Conservation (phyloP, 257 asterid species). For the Thymus quinquecostatus region DNA sequence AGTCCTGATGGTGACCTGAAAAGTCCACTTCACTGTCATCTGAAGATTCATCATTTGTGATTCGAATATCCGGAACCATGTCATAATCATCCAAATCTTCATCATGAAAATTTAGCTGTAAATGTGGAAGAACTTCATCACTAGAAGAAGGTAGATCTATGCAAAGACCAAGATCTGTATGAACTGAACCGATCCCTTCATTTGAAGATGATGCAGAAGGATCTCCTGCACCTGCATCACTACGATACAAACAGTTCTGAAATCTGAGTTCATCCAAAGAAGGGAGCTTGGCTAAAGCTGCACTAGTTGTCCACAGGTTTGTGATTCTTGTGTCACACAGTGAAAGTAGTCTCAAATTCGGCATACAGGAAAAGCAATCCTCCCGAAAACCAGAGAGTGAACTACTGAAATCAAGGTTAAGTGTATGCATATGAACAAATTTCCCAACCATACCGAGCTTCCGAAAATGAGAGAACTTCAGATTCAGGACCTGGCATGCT, state of each 20-base stretch:
- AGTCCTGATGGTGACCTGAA: slow-evolving; percentile 48
- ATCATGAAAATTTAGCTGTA: slow-evolving; percentile 44
- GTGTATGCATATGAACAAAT: slow-evolving; percentile 61
- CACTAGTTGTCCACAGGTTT: slow-evolving; percentile 87
- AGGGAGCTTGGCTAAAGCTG: slow-evolving; percentile 79
- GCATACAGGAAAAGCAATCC: slow-evolving; percentile 86
- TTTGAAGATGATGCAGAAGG: slow-evolving; percentile 49
- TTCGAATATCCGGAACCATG: slow-evolving; percentile 46
- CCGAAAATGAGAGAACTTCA: slow-evolving; percentile 81
- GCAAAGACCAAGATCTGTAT: slow-evolving; percentile 36
- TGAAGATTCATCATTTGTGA: slow-evolving; percentile 58
- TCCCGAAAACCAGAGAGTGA: slow-evolving; percentile 81
- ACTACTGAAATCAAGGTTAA: slow-evolving; percentile 87
- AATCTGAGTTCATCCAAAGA: slow-evolving; percentile 79
- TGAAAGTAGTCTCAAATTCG: slow-evolving; percentile 76
- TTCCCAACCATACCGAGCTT: slow-evolving; percentile 79
- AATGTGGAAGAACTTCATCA: slow-evolving; percentile 44
- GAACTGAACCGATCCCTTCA: slow-evolving; percentile 44
- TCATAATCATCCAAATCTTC: slow-evolving; percentile 49
- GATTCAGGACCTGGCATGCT: slow-evolving; percentile 68
- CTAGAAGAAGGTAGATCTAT: slow-evolving; percentile 44
- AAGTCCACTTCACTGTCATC: slow-evolving; percentile 87
- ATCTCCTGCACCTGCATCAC: slow-evolving; percentile 38
- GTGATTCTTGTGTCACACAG: slow-evolving; percentile 81
- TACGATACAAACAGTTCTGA: slow-evolving; percentile 54